These are phyloP conservation scores for Colletotrichum sp. DNA, from an alignment of 2,329 filamentous ascomycete species.

Conservation along the genomic window DNA sequence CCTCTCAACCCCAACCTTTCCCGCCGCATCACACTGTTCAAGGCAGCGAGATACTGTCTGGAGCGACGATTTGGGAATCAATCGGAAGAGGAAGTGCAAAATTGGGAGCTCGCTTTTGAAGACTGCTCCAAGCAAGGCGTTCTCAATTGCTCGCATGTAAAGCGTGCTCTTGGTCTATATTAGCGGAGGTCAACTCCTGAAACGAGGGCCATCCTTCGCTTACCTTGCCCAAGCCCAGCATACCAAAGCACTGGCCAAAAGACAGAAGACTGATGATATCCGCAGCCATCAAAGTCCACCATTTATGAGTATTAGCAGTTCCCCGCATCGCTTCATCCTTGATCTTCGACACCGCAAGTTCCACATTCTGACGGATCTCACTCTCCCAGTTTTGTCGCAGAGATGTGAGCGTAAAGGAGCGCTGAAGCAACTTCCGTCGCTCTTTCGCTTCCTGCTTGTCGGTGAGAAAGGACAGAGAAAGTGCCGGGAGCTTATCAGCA, in stretches of 20 bases:
- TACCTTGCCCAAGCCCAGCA: constrained; percentile 55
- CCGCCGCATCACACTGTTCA: neutral
- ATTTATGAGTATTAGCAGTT: constrained; percentile 53
- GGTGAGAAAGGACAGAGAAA: neutral
- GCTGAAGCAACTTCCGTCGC: constrained; percentile 43
- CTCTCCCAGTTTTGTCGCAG: constrained; percentile 32
- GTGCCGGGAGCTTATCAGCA: neutral
- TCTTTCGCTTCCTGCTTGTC: neutral
- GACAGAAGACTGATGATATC: constrained; percentile 59
- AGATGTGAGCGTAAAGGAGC: constrained; percentile 39
- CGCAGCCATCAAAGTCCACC: constrained; percentile 58
- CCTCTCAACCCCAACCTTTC: neutral
- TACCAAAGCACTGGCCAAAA: constrained; percentile 59
- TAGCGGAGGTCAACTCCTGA: neutral
- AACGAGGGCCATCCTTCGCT: neutral
- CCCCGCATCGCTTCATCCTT: constrained; percentile 42
- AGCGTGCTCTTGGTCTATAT: constrained; percentile 32
- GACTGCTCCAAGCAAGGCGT: neutral
- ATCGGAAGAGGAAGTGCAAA: neutral
- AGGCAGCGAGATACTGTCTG: neutral
- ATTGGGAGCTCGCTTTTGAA: neutral
- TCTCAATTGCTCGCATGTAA: neutral
- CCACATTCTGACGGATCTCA: constrained; percentile 37
- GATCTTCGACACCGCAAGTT: constrained; percentile 48
- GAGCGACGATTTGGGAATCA: neutral